Conservation (phyloP, 2,329 filamentous ascomycete genomes). For the Colletotrichum sp. region DNA sequence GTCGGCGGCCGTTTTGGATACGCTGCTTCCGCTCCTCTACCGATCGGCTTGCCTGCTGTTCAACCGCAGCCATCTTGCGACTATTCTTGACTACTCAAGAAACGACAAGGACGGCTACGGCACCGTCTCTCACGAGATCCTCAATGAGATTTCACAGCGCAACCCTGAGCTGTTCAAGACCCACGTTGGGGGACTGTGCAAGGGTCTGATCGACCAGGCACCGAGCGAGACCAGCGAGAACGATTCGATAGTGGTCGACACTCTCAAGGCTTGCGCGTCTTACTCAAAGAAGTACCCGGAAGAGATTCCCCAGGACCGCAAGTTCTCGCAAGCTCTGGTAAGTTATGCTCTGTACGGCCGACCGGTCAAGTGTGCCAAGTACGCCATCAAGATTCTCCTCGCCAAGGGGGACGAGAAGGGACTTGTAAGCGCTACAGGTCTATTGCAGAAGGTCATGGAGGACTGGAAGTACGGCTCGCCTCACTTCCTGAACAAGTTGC, state of each 20-base stretch:
- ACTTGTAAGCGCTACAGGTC: slow-evolving; percentile 82
- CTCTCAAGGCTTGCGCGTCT: slow-evolving; percentile 90
- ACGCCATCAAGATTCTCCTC: slow-evolving; percentile 90
- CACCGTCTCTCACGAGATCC: slow-evolving; percentile 81
- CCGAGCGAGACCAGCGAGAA: slow-evolving; percentile 73
- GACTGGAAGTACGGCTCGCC: slow-evolving; percentile 75
- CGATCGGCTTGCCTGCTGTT: slow-evolving; percentile 85
- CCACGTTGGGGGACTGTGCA: slow-evolving; percentile 90
- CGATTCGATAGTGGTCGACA: slow-evolving; percentile 80
- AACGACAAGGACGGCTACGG: slow-evolving; percentile 82
- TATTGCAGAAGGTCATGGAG: slow-evolving; percentile 78
- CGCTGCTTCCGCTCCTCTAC: slow-evolving; percentile 82
- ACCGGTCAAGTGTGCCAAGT: slow-evolving; percentile 86
- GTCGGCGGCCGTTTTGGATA: slow-evolving; percentile 73
- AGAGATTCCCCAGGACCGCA: slow-evolving; percentile 81
- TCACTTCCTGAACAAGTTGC: slow-evolving; percentile 78
- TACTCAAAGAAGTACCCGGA: slow-evolving; percentile 87
- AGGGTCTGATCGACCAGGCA: slow-evolving; percentile 80
- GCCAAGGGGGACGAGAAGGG: slow-evolving; percentile 75
- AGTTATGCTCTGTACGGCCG: slow-evolving; percentile 83
- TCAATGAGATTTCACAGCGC: slow-evolving; percentile 89
- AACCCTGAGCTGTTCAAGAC: slow-evolving; percentile 92
- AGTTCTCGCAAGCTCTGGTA: slow-evolving; percentile 80
- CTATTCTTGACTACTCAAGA: slow-evolving; percentile 87
- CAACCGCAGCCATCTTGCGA: slow-evolving; percentile 91